Evolutionary conservation across 2,329 filamentous ascomycete species (phyloP).

Genomic region (Catunica adiposa): DNA sequence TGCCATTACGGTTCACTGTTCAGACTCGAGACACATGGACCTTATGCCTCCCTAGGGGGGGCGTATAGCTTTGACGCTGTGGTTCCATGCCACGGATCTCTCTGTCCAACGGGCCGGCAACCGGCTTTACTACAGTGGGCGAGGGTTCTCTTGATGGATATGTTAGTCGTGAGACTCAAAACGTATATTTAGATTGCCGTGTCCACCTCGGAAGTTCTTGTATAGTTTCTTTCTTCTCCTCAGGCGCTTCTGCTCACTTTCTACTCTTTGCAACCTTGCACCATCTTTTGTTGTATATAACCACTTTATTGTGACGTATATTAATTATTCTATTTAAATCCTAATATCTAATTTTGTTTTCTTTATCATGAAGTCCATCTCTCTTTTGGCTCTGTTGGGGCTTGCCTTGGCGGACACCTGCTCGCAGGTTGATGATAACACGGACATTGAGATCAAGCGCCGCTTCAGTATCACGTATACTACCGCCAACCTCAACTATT

Average conservation of each 20-base stretch:
- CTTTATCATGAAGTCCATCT: neutral
- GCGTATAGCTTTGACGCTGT: too few species aligned
- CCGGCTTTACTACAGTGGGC: too few species aligned
- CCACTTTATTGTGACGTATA: neutral
- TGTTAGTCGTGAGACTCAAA: too few species aligned
- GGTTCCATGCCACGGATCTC: too few species aligned
- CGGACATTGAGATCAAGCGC: neutral
- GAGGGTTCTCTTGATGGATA: too few species aligned
- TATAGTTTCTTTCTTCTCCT: neutral
- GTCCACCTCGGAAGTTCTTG: neutral
- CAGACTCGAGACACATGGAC: too few species aligned
- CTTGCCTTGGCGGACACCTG: conserved; percentile 5
- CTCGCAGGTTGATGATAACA: neutral
- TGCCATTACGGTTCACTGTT: too few species aligned
- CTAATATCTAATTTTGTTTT: neutral
- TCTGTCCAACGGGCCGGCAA: too few species aligned
- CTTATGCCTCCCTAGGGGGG: too few species aligned
- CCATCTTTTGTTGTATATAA: neutral
- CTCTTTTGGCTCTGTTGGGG: neutral
- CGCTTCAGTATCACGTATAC: neutral
- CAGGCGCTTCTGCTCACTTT: neutral
- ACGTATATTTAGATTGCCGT: neutral
- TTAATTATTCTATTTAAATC: neutral
- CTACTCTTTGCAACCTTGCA: neutral
- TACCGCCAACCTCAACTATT: conserved; percentile 19